phyloP scores from a whole-genome alignment of 2,329 filamentous ascomycete genomes.

The Trichoderma gracile region DNA sequence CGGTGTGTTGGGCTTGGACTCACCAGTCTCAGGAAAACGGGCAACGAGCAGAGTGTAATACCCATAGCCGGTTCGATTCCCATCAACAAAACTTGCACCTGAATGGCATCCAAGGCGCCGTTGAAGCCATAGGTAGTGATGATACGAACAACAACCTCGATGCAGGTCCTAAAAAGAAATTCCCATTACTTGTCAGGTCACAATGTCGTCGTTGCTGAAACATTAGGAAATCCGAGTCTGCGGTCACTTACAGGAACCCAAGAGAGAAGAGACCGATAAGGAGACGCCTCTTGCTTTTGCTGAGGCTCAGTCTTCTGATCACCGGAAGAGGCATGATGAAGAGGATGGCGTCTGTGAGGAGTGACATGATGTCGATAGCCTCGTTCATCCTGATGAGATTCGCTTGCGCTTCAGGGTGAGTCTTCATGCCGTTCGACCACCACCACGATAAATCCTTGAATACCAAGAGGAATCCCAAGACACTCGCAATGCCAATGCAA shows the following conservation, averaged over 20 bases:
- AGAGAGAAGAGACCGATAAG: constrained; percentile 16
- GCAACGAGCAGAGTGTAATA: constrained; percentile 16
- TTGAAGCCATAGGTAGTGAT: constrained; percentile 16
- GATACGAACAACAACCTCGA: constrained; percentile 14
- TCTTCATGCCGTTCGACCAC: constrained; percentile 17
- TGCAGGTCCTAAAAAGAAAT: neutral
- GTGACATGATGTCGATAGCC: constrained; percentile 18
- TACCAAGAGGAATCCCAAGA: constrained; percentile 8
- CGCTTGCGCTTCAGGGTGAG: neutral
- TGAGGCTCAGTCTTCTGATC: constrained; percentile 14
- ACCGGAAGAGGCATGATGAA: constrained; percentile 18
- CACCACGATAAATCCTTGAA: constrained; percentile 20
- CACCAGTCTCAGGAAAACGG: constrained; percentile 14
- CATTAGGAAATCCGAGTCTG: neutral
- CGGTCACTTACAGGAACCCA: constrained; percentile 3
- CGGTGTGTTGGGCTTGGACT: neutral
- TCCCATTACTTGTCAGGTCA: neutral
- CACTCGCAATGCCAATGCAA: constrained; percentile 4
- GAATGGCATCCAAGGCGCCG: constrained; percentile 6
- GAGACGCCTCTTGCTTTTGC: constrained; percentile 11
- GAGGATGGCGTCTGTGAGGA: constrained; percentile 13
- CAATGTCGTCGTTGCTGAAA: too few species aligned
- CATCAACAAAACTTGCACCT: constrained; percentile 11
- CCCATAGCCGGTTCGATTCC: constrained; percentile 21
- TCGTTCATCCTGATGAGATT: constrained; percentile 16